Conservation (phyloP, 2,329 filamentous ascomycete genomes). For the Penicillium hordei region DNA sequence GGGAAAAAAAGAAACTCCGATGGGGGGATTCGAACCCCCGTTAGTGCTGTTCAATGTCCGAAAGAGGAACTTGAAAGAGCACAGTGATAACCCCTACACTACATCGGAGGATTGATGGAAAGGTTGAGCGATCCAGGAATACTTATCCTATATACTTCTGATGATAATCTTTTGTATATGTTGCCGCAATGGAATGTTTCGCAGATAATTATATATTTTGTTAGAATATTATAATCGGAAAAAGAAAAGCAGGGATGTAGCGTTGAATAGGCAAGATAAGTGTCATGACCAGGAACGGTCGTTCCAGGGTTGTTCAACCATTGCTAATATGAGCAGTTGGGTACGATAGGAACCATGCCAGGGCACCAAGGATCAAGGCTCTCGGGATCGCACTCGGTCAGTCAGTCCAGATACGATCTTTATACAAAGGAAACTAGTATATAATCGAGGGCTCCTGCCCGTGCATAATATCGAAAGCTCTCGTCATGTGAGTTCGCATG, state of each 20-base stretch:
- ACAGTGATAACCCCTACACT: slow-evolving; percentile 10
- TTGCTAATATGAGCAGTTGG: too few species aligned
- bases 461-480: neutral
- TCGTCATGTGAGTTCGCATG: neutral
- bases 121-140: neutral
- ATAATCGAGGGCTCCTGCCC: neutral
- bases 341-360: neutral
- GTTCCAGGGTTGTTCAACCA: too few species aligned
- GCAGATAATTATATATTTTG: too few species aligned
- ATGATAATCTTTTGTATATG: fast-evolving
- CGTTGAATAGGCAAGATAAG: too few species aligned
- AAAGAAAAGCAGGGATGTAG: too few species aligned
- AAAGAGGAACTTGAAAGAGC: neutral
- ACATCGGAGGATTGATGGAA: neutral
- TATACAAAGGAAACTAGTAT: neutral
- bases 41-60: neutral
- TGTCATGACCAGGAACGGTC: too few species aligned
- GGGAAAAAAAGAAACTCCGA: slow-evolving; percentile 2
- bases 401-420: neutral
- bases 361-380: neutral
- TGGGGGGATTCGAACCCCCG: slow-evolving; percentile 9
- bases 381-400: neutral
- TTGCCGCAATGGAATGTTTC: too few species aligned
- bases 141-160: too few species aligned
- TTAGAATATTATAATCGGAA: too few species aligned